Base-by-base conservation (phyloP, 2,329 filamentous ascomycete species). In the Aspergillus fumigatus region DNA sequence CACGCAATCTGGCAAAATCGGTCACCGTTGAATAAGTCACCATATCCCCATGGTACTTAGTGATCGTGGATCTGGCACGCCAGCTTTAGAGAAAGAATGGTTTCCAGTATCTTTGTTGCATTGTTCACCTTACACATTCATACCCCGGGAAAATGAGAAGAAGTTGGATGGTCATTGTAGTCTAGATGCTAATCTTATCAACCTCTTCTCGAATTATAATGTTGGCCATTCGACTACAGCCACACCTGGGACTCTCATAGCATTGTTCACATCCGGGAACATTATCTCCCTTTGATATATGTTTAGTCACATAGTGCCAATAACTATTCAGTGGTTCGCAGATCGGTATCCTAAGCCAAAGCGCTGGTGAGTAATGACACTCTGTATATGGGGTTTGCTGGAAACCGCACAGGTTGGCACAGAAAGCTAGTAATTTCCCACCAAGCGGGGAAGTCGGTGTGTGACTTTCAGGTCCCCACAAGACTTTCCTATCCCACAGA, bases 1-100 rank as follows among this genome's bases (percentile, higher is more conserved):
- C 94, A 57, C 89, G 94, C 71, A 99, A 99, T 82, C 80, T 99
- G 79, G 94, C 94, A 76, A 99, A 99, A 86, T 96, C 92, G 62
- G 94, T 99, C 63, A 99, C 94, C 62, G 94, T 99, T 66, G 94
- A 99, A 85, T 99, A 93, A 43, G 43, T 21, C 48, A 29, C 17
- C 21, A 51, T 52, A 10, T 25, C 35, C 19, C 21, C 27, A 51
- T 48, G 49, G 27, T 23, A 26, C 17, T 11, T 52, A 19, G 25
- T 5, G 17, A 21, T 29, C 14, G 26, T 21, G 48, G 23, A 29
- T 53, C 48, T 49, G 57, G 52, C 50, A 32, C 23, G 25, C 21
- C 14, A 19, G 27, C n/a, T 53, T 47, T 26, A 47, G n/a, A 21
- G 40, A 25, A 23, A 47, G 19, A 11, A 25, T 47, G 32, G 14